Evolutionary conservation across 1,284 basidiomycete genomes (phyloP).

Genomic region (Dichomitus squalens): DNA sequence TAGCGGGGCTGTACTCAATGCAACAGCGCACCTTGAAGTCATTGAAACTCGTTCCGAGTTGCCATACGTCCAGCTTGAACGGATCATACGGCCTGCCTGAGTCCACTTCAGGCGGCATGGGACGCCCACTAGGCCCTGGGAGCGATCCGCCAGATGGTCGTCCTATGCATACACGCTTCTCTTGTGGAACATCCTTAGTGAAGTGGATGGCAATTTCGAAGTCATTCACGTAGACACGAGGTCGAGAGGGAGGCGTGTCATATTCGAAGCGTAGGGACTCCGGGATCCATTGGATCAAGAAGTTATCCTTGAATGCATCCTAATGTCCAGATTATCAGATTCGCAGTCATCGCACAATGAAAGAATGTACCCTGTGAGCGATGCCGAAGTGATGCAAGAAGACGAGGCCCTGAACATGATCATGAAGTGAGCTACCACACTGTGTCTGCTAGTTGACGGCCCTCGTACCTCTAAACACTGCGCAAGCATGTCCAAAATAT

Average conservation of each 20-base stretch:
- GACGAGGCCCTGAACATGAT: not conserved
- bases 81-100: conserved; percentile 22
- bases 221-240: conserved; percentile 15
- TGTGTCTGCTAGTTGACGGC: too few species aligned
- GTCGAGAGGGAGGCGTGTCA: not conserved
- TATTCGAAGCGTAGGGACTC: not conserved
- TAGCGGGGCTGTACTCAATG: not conserved
- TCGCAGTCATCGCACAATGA: too few species aligned
- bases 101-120: conserved; percentile 18
- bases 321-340: not conserved
- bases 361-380: conserved; percentile 1
- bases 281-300: conserved; percentile 16
- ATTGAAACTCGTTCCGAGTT: conserved; percentile 1
- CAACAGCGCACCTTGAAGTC: conserved; percentile 4
- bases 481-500: conserved; percentile 34
- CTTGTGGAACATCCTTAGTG: conserved; percentile 6
- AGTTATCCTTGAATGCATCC: conserved; percentile 21
- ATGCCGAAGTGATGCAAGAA: conserved; percentile 1
- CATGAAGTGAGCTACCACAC: not conserved
- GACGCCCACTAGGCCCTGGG: conserved; percentile 11
- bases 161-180: conserved; percentile 10
- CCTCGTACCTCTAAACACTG: conserved; percentile 30
- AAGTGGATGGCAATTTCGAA: conserved; percentile 13
- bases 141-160: conserved; percentile 1
- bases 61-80: conserved; percentile 15